These are phyloP conservation scores for Lentinula sp. DNA, from an alignment of 768 basidiomycete species.

Conservation along the genomic window DNA sequence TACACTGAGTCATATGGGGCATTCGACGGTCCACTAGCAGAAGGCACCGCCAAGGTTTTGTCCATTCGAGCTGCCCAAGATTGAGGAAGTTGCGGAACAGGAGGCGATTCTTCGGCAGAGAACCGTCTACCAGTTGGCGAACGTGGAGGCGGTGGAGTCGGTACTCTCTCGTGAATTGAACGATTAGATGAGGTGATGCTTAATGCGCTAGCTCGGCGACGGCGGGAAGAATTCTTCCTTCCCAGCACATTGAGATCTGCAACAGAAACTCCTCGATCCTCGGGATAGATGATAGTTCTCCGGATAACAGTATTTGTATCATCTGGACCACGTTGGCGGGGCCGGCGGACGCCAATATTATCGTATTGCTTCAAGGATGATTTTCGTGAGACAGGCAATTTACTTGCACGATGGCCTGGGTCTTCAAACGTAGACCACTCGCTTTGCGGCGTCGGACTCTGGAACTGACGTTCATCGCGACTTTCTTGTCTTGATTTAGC, in stretches of 20 bases:
- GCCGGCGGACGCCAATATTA: slow-evolving; percentile 7
- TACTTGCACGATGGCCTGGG: slow-evolving; percentile 5
- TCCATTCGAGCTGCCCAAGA: slow-evolving; percentile 40
- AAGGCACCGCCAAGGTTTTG: slow-evolving; percentile 27
- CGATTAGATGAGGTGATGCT: slow-evolving; percentile 50
- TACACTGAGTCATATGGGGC: slow-evolving; percentile 77
- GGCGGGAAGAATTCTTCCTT: slow-evolving; percentile 52
- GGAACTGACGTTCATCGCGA: slow-evolving; percentile 20
- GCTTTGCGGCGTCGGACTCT: neutral
- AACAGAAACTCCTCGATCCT: slow-evolving; percentile 53
- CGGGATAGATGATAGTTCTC: slow-evolving; percentile 75
- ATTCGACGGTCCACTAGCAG: slow-evolving; percentile 55
- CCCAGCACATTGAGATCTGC: slow-evolving; percentile 49
- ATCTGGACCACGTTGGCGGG: slow-evolving; percentile 8
- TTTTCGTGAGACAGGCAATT: slow-evolving; percentile 21
- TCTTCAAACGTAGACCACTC: slow-evolving; percentile 6
- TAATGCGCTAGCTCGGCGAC: slow-evolving; percentile 51
- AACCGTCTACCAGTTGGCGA: slow-evolving; percentile 51
- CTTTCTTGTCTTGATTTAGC: slow-evolving; percentile 21
- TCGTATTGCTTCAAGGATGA: slow-evolving; percentile 16
- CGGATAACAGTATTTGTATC: slow-evolving; percentile 52
- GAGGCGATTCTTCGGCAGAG: slow-evolving; percentile 61
- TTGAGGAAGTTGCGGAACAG: slow-evolving; percentile 58
- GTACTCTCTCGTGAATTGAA: slow-evolving; percentile 75
- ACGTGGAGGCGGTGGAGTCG: slow-evolving; percentile 80